Base-by-base conservation (phyloP, 139 green algal species). In the Tetradesmus obliquus region DNA sequence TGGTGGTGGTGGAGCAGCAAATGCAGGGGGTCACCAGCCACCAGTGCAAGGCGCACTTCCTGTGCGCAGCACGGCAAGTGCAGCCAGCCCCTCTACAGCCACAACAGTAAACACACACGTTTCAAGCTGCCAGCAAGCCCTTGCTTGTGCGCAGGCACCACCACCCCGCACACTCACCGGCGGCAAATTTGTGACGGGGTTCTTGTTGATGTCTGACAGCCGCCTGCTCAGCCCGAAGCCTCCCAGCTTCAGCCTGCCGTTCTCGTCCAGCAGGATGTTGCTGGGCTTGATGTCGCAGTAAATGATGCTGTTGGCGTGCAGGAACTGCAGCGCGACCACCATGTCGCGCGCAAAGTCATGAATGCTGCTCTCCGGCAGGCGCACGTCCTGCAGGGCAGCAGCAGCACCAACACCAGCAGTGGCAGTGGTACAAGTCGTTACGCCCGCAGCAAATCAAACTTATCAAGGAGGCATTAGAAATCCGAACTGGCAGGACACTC, bases 221-320 rank as follows among this genome's bases (percentile, higher is more conserved):
- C 90, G 94, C 10, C 95, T 90, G 0, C 95, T 95, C 32, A 99
- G 94, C 7, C 98, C 98, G 92, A 99, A 99, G 0, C 98, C 98
- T n/a, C 97, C 97, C 55, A 99, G 95, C 95, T 99, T 99, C 60
- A 98, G 92, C 4, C 94, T 90, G 0, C 98, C 98, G 87, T 99
- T 98, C 94, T 99, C 97, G 89, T 99, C 98, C 84, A 99, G 94
- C 88, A 99, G 91, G 1, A 99, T 95, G 94, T 99, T 99, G 19
- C 96, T 98, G 1, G 98, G 98, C 93, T 99, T 99, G 32, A 99
- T 93, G 93, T 99, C 98, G 88, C 96, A 98, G 93, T 99, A 97
- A 8, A 99, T 93, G 82, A 99, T 95, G 72, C 94, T 94, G n/a
- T 96, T 93, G 84, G 90, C 90, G 91, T 99, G 98, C 51, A 99